Base-by-base conservation (phyloP, 192 early-diverging fungal genomes). In the Spinellus fusiger region DNA sequence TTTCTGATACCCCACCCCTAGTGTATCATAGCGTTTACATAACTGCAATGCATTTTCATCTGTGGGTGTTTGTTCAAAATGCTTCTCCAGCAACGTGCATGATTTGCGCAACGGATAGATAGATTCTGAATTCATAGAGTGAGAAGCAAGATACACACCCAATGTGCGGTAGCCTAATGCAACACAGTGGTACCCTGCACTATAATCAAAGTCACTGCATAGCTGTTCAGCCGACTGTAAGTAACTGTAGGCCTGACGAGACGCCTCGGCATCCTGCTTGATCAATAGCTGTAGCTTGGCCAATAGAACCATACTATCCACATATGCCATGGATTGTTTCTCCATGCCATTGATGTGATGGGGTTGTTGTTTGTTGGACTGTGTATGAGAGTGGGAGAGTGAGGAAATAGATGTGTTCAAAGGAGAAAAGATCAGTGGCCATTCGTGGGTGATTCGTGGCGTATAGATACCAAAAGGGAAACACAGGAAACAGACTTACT, bases 141-240 rank as follows among this genome's bases (percentile, higher is more conserved):
- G 29, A 3, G 67, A 74, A 54, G 62, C 75, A 9, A 75, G 68
- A 1, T 53, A 35, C 4, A 66, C 76, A 1, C 85, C 83, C 26
- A 77, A 56, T 27, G 71, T 74, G 59, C 75, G 80, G 37, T 77
- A 81, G 1, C 76, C 66, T n/a, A 64, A 74, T 3, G 84, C 77
- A 8, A 81, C 73, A 74, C 76, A 83, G 20, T 58, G 62, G 27
- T 78, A 60, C 3, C 81, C 82, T 48, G 77, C 76, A 6, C n/a
- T 44, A 49, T 61, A 76, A 1, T 35, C 53, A 26, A 50, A 37
- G 9, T 48, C 33, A 5, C 29, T 8, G 27, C 69, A 78, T 15
- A 79, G n/a, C 9, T 55, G 15, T 25, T 66, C 77, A 13, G 70
- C 76, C 1, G 54, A 23, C 3, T 55, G 20, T 9, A 78, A 55